phyloP scores from a whole-genome alignment of 2,329 filamentous ascomycete species.

The Colletotrichum liaoningense region DNA sequence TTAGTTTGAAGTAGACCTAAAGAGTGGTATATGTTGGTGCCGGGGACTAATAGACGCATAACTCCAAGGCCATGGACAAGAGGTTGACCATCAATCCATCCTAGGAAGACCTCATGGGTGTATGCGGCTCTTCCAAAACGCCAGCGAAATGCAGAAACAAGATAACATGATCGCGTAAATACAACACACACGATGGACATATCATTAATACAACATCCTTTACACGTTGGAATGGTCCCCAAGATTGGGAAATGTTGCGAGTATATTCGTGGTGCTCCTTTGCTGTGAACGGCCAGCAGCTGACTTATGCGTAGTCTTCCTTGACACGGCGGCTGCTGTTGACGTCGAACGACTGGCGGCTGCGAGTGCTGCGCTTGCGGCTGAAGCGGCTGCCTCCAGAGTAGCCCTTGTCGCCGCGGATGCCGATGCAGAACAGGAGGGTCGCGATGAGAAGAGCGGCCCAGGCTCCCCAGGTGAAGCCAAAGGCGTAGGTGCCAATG shows the following conservation, averaged over 20 bases:
- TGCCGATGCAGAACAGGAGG: constrained; percentile 74
- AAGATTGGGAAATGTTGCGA: not conserved
- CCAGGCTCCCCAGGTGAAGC: constrained; percentile 81
- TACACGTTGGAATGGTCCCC: not conserved
- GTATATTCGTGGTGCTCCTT: not conserved
- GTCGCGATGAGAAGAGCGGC: constrained; percentile 74
- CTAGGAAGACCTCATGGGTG: not conserved
- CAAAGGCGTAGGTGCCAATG: constrained; percentile 77
- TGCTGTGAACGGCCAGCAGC: not conserved
- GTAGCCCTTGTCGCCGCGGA: constrained; percentile 58
- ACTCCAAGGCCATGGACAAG: not conserved
- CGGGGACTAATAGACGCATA: not conserved
- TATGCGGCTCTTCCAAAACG: not conserved
- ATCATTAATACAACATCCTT: not conserved
- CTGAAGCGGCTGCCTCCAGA: constrained; percentile 54
- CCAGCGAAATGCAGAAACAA: not conserved
- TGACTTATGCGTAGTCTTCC: constrained; percentile 72
- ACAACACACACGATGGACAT: not conserved
- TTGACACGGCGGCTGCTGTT: constrained; percentile 70
- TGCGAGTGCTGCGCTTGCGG: constrained; percentile 62
- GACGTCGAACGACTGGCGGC: constrained; percentile 66
- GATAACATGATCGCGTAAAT: not conserved
- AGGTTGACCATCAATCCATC: too few relatives aligned
- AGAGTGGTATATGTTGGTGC: not conserved
- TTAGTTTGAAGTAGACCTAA: not conserved